Evolutionary conservation across 164 flowering plant species (phyloP).

Genomic region (Buxus sempervirens): DNA sequence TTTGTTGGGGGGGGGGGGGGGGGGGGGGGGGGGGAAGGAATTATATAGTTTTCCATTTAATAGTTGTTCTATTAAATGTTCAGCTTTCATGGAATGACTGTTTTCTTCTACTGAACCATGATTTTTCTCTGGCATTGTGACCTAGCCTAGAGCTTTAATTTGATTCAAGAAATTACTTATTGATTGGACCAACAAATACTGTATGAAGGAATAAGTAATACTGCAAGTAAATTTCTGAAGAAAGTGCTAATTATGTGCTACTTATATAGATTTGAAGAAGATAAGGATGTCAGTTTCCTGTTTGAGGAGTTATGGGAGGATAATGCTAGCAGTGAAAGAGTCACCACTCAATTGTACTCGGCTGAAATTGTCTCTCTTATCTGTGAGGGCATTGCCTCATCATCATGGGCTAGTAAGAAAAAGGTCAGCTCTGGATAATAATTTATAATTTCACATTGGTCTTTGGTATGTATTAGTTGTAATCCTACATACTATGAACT

Average conservation of each 20-base stretch:
- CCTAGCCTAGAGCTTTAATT: background rate
- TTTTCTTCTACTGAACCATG: background rate
- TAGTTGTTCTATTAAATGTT: no score
- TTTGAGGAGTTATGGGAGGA: constrained; percentile 98
- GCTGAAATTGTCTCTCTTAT: constrained; percentile 74
- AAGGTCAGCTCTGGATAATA: constrained; percentile 41
- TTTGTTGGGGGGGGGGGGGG: no score
- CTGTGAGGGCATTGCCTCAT: constrained; percentile 58
- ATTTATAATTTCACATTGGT: background rate
- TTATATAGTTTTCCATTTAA: no score
- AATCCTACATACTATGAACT: background rate
- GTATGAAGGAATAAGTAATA: background rate
- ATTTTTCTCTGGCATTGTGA: background rate
- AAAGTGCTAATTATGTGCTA: background rate
- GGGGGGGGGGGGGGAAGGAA: no score
- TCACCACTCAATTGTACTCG: constrained; percentile 78
- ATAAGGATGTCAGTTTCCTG: constrained; percentile 62
- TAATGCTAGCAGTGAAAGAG: constrained; percentile 69
- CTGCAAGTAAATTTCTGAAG: background rate
- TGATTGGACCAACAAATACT: background rate
- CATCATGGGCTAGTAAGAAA: constrained; percentile 89
- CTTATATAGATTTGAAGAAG: constrained; percentile 83
- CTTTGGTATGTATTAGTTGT: background rate
- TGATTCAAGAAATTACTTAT: background rate
- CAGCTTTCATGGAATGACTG: background rate